Base-by-base conservation (phyloP, 768 basidiomycete species). In the Mycena rebaudengoi region DNA sequence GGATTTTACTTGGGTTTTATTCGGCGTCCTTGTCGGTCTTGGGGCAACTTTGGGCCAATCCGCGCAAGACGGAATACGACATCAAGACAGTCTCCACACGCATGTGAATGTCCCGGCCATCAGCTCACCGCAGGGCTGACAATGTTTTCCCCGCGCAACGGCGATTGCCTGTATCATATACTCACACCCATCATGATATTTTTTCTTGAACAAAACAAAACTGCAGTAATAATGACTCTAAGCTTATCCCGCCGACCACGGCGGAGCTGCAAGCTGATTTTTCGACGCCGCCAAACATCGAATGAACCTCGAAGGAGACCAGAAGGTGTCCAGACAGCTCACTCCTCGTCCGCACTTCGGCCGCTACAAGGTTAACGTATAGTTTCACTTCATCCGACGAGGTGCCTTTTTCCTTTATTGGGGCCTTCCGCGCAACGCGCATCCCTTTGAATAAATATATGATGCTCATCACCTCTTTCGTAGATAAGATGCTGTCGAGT, bases 241-340 rank as follows among this genome's bases (percentile, higher is more conserved):
- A 44, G 37, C 52, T 56, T 54, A 62, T 53, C 39, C 63, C 63
- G 63, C 63, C 63, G 63, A 64, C 63, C 56, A 53, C 63, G 63
- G 63, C 63, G 63, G 62, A 64, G 55, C 49, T 54, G 63, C 20
- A 25, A n/a, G 29, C 46, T 57, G 58, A 58, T 39, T 48, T 51
- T 43, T 57, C 61, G 39, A 46, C 45, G 46, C 30, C 13, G 48
- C 37, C 30, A 62, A 26, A 26, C 33, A 43, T 30, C 25, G 49
- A 64, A 64, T 58, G 62, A 52, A 29, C 44, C 62, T 57, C 41
- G 48, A 64, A 52, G 54, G 62, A 64, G 62, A 51, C 41, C 55
- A 53, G 37, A 54, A 62, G 51, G 52, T 49, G 20, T 56, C 54
- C 43, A 57, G 41, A 29, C 62, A 45, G 55, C 60, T 20, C 14